Evolutionary conservation across 495 filamentous ascomycete genomes (phyloP).

Genomic region (Xylaria nigripes): DNA sequence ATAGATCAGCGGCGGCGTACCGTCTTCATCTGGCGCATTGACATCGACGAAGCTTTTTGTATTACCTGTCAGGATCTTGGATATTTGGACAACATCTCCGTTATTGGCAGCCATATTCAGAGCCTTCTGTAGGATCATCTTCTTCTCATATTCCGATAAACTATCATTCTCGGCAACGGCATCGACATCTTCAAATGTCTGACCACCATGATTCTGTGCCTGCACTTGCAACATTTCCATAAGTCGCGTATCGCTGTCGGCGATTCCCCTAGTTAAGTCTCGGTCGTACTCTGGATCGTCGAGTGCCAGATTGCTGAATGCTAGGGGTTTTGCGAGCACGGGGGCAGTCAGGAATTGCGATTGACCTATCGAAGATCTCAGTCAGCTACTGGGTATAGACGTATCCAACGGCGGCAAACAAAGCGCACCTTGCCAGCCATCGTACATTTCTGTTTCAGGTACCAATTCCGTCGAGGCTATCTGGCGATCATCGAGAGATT

Average conservation of each 20-base stretch:
- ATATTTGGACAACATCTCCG: slow-evolving; percentile 77
- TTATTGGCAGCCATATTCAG: slow-evolving; percentile 96
- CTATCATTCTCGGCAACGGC: slow-evolving; percentile 64
- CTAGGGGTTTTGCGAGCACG: slow-evolving; percentile 69
- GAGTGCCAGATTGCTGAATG: slow-evolving; percentile 71
- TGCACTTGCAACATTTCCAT: slow-evolving; percentile 96
- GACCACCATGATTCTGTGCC: slow-evolving; percentile 70
- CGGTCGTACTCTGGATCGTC: slow-evolving; percentile 66
- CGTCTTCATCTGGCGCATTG: slow-evolving; percentile 87
- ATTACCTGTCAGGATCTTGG: slow-evolving; percentile 65
- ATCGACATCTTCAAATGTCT: slow-evolving; percentile 68
- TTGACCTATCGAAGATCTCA: slow-evolving; percentile 55
- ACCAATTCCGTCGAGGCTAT: slow-evolving; percentile 46
- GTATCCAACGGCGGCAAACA: background rate
- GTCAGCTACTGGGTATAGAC: slow-evolving; percentile 15
- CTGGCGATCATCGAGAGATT: slow-evolving; percentile 80
- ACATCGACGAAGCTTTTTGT: slow-evolving; percentile 75
- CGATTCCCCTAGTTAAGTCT: slow-evolving; percentile 47
- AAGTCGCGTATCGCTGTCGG: slow-evolving; percentile 78
- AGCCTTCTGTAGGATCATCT: slow-evolving; percentile 69
- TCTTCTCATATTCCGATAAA: slow-evolving; percentile 69
- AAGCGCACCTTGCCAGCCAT: slow-evolving; percentile 90
- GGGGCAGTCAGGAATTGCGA: slow-evolving; percentile 88
- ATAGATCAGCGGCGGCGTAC: slow-evolving; percentile 91
- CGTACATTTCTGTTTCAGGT: slow-evolving; percentile 91